Conservation (phyloP, 2,329 filamentous ascomycete genomes). For the Colletotrichum sp. region DNA sequence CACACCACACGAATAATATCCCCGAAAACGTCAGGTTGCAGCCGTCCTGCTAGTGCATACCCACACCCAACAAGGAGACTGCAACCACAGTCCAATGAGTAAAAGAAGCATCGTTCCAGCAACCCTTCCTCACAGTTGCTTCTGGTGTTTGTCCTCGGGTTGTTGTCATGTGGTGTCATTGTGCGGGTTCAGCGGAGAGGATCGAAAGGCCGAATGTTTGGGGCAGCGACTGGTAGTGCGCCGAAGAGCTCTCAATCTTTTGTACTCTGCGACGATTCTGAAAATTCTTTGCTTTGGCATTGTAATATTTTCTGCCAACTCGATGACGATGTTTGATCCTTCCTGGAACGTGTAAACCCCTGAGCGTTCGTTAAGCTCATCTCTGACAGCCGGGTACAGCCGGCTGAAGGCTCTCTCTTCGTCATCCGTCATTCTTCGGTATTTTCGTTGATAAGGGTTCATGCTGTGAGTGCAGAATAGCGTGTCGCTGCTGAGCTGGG, state of each 20-base stretch:
- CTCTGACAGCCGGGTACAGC: not conserved
- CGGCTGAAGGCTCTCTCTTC: not conserved
- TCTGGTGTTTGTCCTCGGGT: fast-evolving
- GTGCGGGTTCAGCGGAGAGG: not conserved
- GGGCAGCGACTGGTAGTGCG: not conserved
- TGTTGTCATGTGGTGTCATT: not conserved
- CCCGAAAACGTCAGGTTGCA: not conserved
- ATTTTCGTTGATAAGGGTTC: not conserved
- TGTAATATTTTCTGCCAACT: not conserved
- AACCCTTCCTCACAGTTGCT: not conserved
- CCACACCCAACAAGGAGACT: not conserved
- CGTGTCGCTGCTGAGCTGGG: too few species aligned
- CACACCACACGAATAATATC: not conserved
- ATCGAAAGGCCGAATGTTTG: not conserved
- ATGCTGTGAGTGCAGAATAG: too few species aligned
- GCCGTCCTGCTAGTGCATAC: not conserved
- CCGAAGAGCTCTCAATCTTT: not conserved
- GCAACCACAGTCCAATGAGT: not conserved
- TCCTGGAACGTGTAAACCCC: not conserved
- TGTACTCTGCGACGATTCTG: not conserved
- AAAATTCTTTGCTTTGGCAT: not conserved
- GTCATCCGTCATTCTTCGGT: not conserved
- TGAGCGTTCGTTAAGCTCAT: not conserved
- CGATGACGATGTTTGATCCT: not conserved
- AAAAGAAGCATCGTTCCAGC: not conserved